Evolutionary conservation across 2,329 filamentous ascomycete species (phyloP).

Genomic region (Nakataea oryzae): DNA sequence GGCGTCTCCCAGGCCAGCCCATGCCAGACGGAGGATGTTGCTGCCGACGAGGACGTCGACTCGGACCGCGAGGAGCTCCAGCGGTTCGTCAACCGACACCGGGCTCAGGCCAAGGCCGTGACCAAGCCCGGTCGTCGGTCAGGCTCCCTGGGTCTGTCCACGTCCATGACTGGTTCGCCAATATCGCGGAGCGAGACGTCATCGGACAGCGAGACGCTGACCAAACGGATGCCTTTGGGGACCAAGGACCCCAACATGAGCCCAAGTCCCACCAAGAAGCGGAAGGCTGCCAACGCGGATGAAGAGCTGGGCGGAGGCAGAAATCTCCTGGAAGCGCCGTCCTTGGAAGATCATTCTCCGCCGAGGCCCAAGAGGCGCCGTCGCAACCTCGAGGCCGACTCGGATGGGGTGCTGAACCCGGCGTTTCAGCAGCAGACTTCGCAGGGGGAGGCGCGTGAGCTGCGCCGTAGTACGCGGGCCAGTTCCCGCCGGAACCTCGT

Average conservation of each 20-base stretch:
- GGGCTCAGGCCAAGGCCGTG: constrained; percentile 11
- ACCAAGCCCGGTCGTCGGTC: constrained; percentile 14
- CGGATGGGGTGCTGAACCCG: constrained; percentile 15
- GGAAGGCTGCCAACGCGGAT: constrained; percentile 17
- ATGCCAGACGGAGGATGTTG: background rate
- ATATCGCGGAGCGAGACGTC: constrained; percentile 11
- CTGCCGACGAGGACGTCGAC: background rate
- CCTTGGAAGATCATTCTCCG: constrained; percentile 14
- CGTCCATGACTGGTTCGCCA: constrained; percentile 19
- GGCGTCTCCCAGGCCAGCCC: background rate
- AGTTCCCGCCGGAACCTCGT: constrained; percentile 13
- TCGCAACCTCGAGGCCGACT: constrained; percentile 16
- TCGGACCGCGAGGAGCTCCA: constrained; percentile 20
- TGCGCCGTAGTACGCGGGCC: constrained; percentile 14
- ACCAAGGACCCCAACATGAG: constrained; percentile 24
- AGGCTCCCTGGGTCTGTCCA: constrained; percentile 14
- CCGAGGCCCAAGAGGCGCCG: constrained; percentile 18
- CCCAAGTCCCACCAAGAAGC: constrained; percentile 26
- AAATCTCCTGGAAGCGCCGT: constrained; percentile 13
- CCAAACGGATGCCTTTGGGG: constrained; percentile 19
- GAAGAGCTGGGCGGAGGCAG: constrained; percentile 7
- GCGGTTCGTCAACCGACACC: constrained; percentile 22
- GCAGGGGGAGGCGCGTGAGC: constrained; percentile 3
- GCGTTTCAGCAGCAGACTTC: constrained; percentile 9
- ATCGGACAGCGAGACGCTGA: background rate